A percentile compares a stretch with the other conserved stretches of the same genome.
Conservation (phyloP, 2,329 filamentous ascomycete species). For the Xylaria sp. region DNA sequence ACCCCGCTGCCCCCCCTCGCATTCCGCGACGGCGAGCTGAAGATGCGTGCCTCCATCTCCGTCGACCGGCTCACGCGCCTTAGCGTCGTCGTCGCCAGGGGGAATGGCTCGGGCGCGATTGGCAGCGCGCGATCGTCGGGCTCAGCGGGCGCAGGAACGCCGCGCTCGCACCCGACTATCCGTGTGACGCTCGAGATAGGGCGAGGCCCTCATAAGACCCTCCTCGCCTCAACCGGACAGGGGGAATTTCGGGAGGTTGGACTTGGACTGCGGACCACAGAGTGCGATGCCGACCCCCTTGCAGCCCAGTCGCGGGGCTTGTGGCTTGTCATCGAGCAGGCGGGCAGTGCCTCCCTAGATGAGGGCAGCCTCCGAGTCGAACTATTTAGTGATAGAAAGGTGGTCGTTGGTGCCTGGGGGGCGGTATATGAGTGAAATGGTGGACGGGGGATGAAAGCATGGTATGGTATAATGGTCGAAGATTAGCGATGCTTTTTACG, state of each 20-base stretch:
- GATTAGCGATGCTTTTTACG: neutral
- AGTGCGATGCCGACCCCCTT: conserved; percentile 79
- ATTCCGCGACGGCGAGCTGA: conserved; percentile 54
- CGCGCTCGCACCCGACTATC: conserved; percentile 57
- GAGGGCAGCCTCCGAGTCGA: conserved; percentile 63
- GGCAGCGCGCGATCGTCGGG: conserved; percentile 41
- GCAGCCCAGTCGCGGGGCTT: conserved; percentile 62
- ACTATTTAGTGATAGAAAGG: conserved; percentile 61
- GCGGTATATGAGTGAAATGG: conserved; percentile 21
- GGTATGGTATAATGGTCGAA: neutral
- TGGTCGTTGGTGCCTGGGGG: conserved; percentile 60
- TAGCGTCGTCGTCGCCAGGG: conserved; percentile 61
- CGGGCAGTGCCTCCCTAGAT: conserved; percentile 60
- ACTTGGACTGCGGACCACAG: conserved; percentile 71
- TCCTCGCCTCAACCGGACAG: conserved; percentile 71
- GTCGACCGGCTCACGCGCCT: conserved; percentile 67
- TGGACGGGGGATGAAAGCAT: neutral
- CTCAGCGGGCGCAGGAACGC: conserved; percentile 44
- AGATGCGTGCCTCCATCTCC: conserved; percentile 55
- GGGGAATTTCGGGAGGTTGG: conserved; percentile 78
- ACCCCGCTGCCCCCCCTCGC: conserved; percentile 65
- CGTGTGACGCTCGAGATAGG: conserved; percentile 79
- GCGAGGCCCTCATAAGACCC: conserved; percentile 73
- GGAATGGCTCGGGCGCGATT: conserved; percentile 36
- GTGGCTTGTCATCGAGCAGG: conserved; percentile 85